These are phyloP conservation scores for Suhomyces terraborum DNA, from an alignment of 1,139 yeast species.

Conservation along the genomic window DNA sequence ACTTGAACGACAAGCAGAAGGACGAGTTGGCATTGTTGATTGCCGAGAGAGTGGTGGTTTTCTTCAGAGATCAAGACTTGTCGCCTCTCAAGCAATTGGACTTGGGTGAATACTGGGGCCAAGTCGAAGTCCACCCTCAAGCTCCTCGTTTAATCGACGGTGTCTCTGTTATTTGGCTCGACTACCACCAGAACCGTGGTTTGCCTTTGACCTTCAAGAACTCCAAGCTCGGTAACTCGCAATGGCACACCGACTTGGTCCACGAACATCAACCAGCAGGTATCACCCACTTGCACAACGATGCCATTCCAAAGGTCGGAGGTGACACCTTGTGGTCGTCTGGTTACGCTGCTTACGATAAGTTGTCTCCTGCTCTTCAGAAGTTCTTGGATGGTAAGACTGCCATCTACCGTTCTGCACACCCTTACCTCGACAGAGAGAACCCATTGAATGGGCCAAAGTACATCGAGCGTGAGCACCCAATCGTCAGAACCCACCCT, in stretches of 20 bases:
- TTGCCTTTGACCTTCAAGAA: slow-evolving; percentile 33
- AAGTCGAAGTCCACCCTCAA: slow-evolving; percentile 46
- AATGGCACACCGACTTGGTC: slow-evolving; percentile 52
- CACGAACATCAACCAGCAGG: slow-evolving; percentile 53
- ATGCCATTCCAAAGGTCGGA: slow-evolving; percentile 47
- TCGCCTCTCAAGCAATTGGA: slow-evolving; percentile 49
- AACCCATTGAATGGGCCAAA: slow-evolving; percentile 47
- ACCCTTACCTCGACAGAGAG: slow-evolving; percentile 40
- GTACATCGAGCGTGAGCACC: slow-evolving; percentile 46
- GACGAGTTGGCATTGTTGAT: slow-evolving; percentile 44
- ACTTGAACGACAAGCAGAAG: slow-evolving; percentile 33
- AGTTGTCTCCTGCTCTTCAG: slow-evolving; percentile 50
- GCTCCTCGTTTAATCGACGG: slow-evolving; percentile 42
- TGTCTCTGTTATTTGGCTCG: slow-evolving; percentile 56
- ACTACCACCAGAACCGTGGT: slow-evolving; percentile 30
- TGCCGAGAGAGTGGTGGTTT: slow-evolving; percentile 47
- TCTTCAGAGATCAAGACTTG: slow-evolving; percentile 46
- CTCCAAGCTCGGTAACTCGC: slow-evolving; percentile 35
- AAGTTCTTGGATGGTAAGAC: slow-evolving; percentile 51
- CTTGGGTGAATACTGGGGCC: slow-evolving; percentile 46
- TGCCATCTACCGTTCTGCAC: slow-evolving; percentile 49
- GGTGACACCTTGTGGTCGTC: slow-evolving; percentile 56
- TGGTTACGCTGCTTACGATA: slow-evolving; percentile 54
- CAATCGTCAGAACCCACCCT: slow-evolving; percentile 53
- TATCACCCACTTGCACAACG: slow-evolving; percentile 49